Evolutionary conservation across 163 green algal species (phyloP).

Genomic region (Volvox carteri): DNA sequence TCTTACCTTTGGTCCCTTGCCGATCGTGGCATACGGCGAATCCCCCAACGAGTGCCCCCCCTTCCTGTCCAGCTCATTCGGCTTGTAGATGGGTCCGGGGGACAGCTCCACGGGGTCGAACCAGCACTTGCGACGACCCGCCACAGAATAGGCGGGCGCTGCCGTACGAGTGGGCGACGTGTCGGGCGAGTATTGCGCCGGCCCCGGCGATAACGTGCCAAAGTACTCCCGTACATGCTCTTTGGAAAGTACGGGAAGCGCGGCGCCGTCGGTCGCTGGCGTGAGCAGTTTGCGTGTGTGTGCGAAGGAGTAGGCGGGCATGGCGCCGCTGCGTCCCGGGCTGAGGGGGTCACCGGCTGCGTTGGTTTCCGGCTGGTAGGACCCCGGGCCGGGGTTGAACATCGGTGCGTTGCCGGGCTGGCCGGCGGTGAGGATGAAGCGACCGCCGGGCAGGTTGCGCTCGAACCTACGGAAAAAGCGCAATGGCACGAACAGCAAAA

Average conservation of each 20-base stretch:
- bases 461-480: conserved; percentile 33
- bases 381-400: conserved; percentile 58
- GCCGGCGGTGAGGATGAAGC: conserved; percentile 46
- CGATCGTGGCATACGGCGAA: conserved; percentile 12
- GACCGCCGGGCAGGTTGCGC: conserved; percentile 20
- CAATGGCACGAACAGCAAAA: no score
- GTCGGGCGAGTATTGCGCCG: conserved; percentile 56
- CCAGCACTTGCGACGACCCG: conserved; percentile 28
- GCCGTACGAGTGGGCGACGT: background rate
- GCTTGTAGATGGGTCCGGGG: conserved; percentile 32
- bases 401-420: conserved; percentile 55
- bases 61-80: conserved; percentile 15
- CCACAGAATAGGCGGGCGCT: conserved; percentile 35
- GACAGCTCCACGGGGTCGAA: conserved; percentile 54
- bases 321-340: conserved; percentile 17
- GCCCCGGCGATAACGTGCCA: conserved; percentile 51
- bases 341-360: conserved; percentile 13
- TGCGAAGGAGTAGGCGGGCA: conserved; percentile 50
- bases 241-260: conserved; percentile 51
- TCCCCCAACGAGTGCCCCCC: conserved; percentile 41
- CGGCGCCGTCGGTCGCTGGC: conserved; percentile 36
- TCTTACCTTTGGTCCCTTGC: conserved; percentile 38
- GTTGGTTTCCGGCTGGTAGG: conserved; percentile 51
- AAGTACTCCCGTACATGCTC: conserved; percentile 59
- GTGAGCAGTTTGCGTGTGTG: conserved; percentile 53